Conservation (phyloP, 1,284 basidiomycete genomes). For the Somion occarium region DNA sequence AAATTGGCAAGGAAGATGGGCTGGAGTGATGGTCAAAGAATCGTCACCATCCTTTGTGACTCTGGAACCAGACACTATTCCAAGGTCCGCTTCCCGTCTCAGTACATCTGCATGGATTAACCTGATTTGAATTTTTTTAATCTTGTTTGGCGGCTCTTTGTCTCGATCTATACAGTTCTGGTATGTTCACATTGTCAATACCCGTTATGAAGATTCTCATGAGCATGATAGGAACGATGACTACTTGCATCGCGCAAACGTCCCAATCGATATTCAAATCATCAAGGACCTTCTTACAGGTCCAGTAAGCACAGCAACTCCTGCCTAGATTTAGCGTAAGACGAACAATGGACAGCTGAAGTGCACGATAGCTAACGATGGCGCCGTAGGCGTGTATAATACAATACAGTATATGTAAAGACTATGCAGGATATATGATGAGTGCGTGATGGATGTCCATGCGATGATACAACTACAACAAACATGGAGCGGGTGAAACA, state of each 20-base stretch:
- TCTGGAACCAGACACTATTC: conserved; percentile 84
- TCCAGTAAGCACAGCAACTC: not conserved
- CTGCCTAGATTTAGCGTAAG: not conserved
- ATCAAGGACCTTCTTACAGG: conserved; percentile 45
- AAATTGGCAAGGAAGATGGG: conserved; percentile 70
- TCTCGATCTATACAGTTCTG: conserved; percentile 33
- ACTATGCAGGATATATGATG: conserved; percentile 1
- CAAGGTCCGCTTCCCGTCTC: conserved; percentile 59
- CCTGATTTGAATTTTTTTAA: not conserved
- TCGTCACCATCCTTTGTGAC: conserved; percentile 91
- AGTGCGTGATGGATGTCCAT: not conserved
- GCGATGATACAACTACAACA: not conserved
- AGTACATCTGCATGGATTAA: not conserved
- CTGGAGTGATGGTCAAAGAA: conserved; percentile 56
- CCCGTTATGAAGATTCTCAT: not conserved
- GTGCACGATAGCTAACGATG: not conserved
- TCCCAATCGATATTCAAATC: conserved; percentile 51
- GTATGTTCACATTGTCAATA: conserved; percentile 23
- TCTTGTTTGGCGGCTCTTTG: not conserved
- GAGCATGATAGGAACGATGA: conserved; percentile 64
- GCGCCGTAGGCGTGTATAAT: not conserved
- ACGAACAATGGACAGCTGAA: not conserved
- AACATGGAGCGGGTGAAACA: not conserved
- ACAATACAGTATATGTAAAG: not conserved
- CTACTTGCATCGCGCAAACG: conserved; percentile 60